Evolutionary conservation across 140 eudicot genomes (phyloP), one percentile per base, ranked within the genome.

Genomic region (Flaveria floridana): DNA sequence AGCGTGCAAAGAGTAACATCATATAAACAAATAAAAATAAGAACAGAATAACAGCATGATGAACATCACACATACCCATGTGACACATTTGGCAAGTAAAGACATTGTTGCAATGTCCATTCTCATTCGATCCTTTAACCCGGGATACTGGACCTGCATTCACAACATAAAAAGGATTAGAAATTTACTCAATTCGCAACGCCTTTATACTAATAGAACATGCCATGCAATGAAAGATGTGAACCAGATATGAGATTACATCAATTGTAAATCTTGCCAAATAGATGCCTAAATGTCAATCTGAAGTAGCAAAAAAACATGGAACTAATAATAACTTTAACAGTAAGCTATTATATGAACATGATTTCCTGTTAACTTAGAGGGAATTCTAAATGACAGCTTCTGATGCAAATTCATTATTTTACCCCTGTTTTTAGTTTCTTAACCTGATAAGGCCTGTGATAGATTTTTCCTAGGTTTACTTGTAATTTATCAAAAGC

Each of bases 71-170:
- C 86, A 73, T 88, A 94, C 99, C 97, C 87, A 85, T 71, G 96
- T 68, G 74, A 94, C 88, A 11, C 81, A 73, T 74, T 86, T 84
- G 65, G 99, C 78, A 58, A 88, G 95, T 42, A 88, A 73, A 67
- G 89, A 80, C 99, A 94, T 94, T 50, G 97, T 88, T 46, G 89
- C 85, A 53, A 94, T 80, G 81, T 94, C 99, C 75, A 88, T 75
- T 78, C 81, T 82, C 96, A 94, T 88, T 80, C 89, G 89, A 67
- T 79, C 68, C 79, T 85, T 87, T 65, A 94, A 84, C 21, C 99
- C 95, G 65, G 99, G 99, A 81, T 94, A 94, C 42, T 94, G 99
- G 37, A 94, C 92, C 99, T 94, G 87, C 61, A 51, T 13, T 77
- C 68, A 52, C 18, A 66, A 16, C 59, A 58, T 41, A 25, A 30